Conservation (phyloP, 805 yeast species). For the Wickerhamomyces canadensis region DNA sequence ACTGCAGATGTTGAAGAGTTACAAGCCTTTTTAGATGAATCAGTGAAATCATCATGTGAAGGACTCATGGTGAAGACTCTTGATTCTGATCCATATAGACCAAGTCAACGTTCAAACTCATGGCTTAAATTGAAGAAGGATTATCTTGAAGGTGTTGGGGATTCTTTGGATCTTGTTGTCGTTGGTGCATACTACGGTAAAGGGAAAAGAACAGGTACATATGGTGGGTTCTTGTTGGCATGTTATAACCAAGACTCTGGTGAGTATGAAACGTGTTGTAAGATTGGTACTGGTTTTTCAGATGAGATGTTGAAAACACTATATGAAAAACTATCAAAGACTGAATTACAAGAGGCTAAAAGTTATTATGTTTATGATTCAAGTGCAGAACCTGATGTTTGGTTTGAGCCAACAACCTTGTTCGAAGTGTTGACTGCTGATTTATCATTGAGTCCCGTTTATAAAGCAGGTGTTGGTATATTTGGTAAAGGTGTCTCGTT, state of each 20-base stretch:
- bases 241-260: slow-evolving; percentile 88
- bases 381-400: slow-evolving; percentile 79
- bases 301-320: slow-evolving; percentile 71
- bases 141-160: slow-evolving; percentile 92
- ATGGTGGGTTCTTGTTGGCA: slow-evolving; percentile 91
- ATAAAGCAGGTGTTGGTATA: slow-evolving; percentile 73
- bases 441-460: slow-evolving; percentile 79
- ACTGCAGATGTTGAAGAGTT: slow-evolving; percentile 69
- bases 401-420: slow-evolving; percentile 83
- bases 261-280: slow-evolving; percentile 91
- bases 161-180: slow-evolving; percentile 88
- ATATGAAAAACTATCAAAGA: slow-evolving; percentile 56
- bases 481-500: slow-evolving; percentile 81
- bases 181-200: slow-evolving; percentile 91
- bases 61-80: slow-evolving; percentile 94
- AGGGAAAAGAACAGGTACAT: slow-evolving; percentile 91
- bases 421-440: slow-evolving; percentile 94
- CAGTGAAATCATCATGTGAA: slow-evolving; percentile 87
- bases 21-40: slow-evolving; percentile 79
- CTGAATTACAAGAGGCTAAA: slow-evolving; percentile 60
- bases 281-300: slow-evolving; percentile 94
- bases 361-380: slow-evolving; percentile 65
- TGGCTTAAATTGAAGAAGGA: slow-evolving; percentile 96
- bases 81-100: slow-evolving; percentile 84
- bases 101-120: slow-evolving; percentile 89